Conservation (phyloP, 768 basidiomycete genomes). For the Amanita inopinata region DNA sequence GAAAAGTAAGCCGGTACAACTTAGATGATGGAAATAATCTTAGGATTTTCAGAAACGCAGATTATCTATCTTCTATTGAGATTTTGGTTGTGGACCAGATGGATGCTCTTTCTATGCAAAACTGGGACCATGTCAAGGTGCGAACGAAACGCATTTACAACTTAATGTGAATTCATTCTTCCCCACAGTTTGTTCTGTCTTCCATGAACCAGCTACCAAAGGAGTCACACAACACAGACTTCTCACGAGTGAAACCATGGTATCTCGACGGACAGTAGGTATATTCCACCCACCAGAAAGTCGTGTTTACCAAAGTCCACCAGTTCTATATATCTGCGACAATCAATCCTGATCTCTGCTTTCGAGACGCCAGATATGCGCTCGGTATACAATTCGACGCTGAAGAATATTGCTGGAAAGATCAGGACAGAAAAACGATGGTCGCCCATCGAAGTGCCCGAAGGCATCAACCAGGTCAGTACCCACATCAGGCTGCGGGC, state of each 20-base stretch:
- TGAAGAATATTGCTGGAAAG: constrained; percentile 84
- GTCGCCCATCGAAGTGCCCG: constrained; percentile 68
- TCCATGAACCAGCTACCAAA: constrained; percentile 85
- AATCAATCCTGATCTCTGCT: constrained; percentile 78
- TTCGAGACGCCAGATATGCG: constrained; percentile 88
- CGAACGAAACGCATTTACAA: constrained; percentile 10
- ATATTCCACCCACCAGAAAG: neutral
- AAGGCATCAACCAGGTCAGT: constrained; percentile 73
- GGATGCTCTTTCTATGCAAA: constrained; percentile 94
- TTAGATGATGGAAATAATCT: neutral
- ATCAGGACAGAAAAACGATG: constrained; percentile 60
- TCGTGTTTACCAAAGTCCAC: neutral
- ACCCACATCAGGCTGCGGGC: neutral
- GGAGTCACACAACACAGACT: constrained; percentile 89
- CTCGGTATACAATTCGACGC: constrained; percentile 59
- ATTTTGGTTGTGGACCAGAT: constrained; percentile 85
- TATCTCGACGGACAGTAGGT: constrained; percentile 90
- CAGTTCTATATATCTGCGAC: constrained; percentile 80
- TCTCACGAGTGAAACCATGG: constrained; percentile 97
- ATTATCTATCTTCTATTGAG: constrained; percentile 92
- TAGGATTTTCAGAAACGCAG: constrained; percentile 35
- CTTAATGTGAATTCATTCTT: neutral
- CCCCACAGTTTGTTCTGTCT: constrained; percentile 66
- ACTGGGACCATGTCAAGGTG: constrained; percentile 97
- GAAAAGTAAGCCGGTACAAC: constrained; percentile 57